Base-by-base conservation (phyloP, 2,329 filamentous ascomycete species). In the Colletotrichum musicola region DNA sequence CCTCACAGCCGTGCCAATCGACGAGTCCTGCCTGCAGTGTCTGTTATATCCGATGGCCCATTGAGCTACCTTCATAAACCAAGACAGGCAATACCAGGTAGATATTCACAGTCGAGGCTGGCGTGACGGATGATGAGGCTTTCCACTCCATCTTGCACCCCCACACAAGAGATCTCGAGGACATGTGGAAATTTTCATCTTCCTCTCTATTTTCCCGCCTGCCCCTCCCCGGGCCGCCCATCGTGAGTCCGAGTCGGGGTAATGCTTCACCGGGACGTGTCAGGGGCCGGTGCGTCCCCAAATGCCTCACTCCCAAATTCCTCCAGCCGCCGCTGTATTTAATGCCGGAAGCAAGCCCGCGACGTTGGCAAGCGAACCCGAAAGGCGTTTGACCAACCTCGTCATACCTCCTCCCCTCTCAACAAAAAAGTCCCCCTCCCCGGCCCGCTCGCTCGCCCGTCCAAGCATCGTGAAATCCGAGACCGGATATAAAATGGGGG, bases 11-110 rank as follows among this genome's bases (percentile, higher is more conserved):
- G 54, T 64, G 35, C 54, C 61, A 64, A 59, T 64, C 59, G 61
- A 57, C 42, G 22, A 25, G 22, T 25, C 16, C 16, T 38, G 22
- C 46, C 44, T n/a, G 35, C 47, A 14, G 47, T 40, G 27, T 68
- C 61, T 55, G 54, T 49, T 68, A 55, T 68, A 50, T 64, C 65
- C 61, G 65, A 68, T n/a, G 55, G 42, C 25, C 53, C 42, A 22
- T 22, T 25, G 30, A 10, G 30, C 7, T 7, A 35, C 30, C 2
- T 3, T 35, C 7, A 35, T 35, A 35, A 35, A 9, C 30, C 30
- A 35, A 35, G 30, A 2, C 12, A 9, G 30, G 30, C 2, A 35
- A 35, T 35, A 35, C 30, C 1, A 35, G 1, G 30, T 35, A 35
- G 3, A 7, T 12, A 35, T 10, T 35, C 30, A 10, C 30, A 9